Evolutionary conservation across 257 asterid genomes (phyloP), one percentile per base, ranked within the genome.

Genomic region (Ocimum tenuiflorum): DNA sequence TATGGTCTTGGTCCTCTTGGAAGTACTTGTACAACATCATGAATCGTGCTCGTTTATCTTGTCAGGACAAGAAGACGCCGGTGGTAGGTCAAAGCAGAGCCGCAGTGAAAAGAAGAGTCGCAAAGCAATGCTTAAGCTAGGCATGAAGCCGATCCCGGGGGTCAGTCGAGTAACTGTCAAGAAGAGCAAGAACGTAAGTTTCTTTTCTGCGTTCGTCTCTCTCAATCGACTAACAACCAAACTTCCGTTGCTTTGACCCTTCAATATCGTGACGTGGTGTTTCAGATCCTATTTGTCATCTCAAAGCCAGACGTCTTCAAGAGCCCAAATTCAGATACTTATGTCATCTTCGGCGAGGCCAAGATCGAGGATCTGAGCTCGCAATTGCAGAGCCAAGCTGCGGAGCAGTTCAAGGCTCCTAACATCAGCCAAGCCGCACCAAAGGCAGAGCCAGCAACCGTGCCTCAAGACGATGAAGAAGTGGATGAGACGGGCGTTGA

Each of bases 401-500:
- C 82, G 0, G 88, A 82, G 78, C 87, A 78, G 81, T 83, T 83
- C 75, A 79, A 83, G 79, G 81, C 84, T 64, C 84, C 88, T 38
- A 78, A 77, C 46, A 52, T 77, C 38, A 70, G 71, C 29, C 72
- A 80, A 43, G 76, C 69, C 23, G 69, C 62, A 47, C 83, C 95
- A 0, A 83, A 80, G 77, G 45, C 83, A 0, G 95, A 86, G 55
- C 80, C 95, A 54, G 55, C 95, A 5, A 48, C 64, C 0, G 41
- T 59, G 6, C 63, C 72, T 41, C 91, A 78, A 71, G 91, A 84
- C 9, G 95, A 86, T 11, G 95, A 86, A 70, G 95, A 82, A 0
- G 85, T 82, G 19, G 95, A 84, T 13, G 91, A 86, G 67, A 73
- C 77, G 12, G 89, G 86, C 24, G 87, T 86, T 0, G 95, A 81